Evolutionary conservation across 192 early-diverging fungal species (phyloP), one percentile per base, ranked within the genome.

Genomic region (Piromyces sp.): DNA sequence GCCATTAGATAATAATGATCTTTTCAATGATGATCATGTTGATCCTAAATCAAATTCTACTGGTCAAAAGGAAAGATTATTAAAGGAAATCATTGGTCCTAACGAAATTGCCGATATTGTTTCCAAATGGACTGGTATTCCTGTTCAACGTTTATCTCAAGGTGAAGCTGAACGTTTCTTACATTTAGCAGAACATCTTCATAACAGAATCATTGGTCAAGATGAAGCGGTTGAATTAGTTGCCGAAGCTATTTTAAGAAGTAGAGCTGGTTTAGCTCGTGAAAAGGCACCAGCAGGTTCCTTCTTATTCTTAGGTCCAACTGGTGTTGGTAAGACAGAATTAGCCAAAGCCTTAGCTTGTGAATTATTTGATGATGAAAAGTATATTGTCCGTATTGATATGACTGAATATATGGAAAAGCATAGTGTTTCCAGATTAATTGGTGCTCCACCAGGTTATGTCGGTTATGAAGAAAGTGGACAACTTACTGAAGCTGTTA

Each of bases 321-420:
- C 96, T 17, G 98, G 98, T 86, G 94, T 95, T 0, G 98, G 98
- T 33, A 99, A 99, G 81, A 91, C 89, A 16, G 90, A 91, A 81
- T 84, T 91, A 19, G 87, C 90, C 29, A 91, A 91, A 79, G 84
- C 90, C 0, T 84, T 89, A 51, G 87, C 85, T 16, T 84, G 30
- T 29, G 94, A 97, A 85, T 90, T 99, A 33, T 98, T 98, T 85
- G 97, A 99, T 86, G 94, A 97, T 83, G 95, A 98, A 84, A 96
- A 96, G 85, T 93, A 92, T 80, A 93, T 99, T 84, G 90, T 98
- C 30, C 93, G 98, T 0, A 89, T 99, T n/a, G 98, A 99, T 84
- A 99, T 99, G 98, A 94, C 93, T 58, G 98, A 99, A 87, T 99
- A 96, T 87, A 96, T 96, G 95, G 95, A 97, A 84, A 87, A 86